phyloP scores from a whole-genome alignment of 2,329 filamentous ascomycete species.

The Metarhizium robertsii region DNA sequence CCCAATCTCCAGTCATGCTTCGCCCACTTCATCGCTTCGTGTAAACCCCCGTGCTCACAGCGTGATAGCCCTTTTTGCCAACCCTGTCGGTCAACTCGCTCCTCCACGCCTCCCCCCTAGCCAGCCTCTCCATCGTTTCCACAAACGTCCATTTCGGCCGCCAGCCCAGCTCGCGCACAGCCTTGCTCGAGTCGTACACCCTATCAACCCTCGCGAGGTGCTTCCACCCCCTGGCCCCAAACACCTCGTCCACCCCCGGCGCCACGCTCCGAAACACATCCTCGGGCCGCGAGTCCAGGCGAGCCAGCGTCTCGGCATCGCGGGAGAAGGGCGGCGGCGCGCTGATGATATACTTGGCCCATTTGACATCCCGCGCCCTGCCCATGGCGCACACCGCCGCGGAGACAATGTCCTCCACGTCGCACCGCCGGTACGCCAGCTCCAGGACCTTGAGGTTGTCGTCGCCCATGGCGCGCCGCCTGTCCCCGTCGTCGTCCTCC shows the following conservation, averaged over 20 bases:
- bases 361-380: slow-evolving; percentile 21
- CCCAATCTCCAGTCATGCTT: too few relatives aligned
- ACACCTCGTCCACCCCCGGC: slow-evolving; percentile 20
- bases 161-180: slow-evolving; percentile 33
- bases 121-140: slow-evolving; percentile 23
- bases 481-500: slow-evolving; percentile 33
- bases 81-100: slow-evolving; percentile 29
- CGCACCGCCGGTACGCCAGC: slow-evolving; percentile 33
- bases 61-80: slow-evolving; percentile 36
- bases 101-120: slow-evolving; percentile 24
- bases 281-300: slow-evolving; percentile 23
- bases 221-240: slow-evolving; percentile 24
- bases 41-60: slow-evolving; percentile 32
- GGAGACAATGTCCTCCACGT: slow-evolving; percentile 33
- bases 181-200: slow-evolving; percentile 34
- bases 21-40: slow-evolving; percentile 19
- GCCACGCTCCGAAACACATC: slow-evolving; percentile 18
- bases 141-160: slow-evolving; percentile 31
- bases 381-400: slow-evolving; percentile 30
- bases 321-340: slow-evolving; percentile 31
- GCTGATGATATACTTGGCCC: slow-evolving; percentile 33
- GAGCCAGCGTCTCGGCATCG: slow-evolving; percentile 18
- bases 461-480: slow-evolving; percentile 24
- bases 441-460: slow-evolving; percentile 41
- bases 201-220: slow-evolving; percentile 30